Percentiles rank a stretch among this genome's conserved stretches.
These are phyloP conservation scores for Panicum miliaceum DNA, from an alignment of 176 grass and related monocot genomes.

Conservation along the genomic window DNA sequence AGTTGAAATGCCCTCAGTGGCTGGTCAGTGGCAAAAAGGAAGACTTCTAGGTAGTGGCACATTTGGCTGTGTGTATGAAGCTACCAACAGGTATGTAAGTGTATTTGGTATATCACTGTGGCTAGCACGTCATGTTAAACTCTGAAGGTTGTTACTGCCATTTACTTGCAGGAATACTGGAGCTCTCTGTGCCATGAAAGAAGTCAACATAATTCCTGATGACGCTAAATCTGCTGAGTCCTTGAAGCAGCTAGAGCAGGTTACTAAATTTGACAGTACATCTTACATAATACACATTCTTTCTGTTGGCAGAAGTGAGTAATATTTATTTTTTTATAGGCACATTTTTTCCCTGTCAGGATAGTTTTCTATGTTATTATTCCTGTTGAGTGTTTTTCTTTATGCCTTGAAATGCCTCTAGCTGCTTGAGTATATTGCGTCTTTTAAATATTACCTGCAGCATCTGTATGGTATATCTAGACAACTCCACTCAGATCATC, in stretches of 20 bases:
- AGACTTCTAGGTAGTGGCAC: conserved; percentile 89
- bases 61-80: conserved; percentile 96
- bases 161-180: conserved; percentile 79
- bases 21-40: conserved; percentile 91
- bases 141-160: conserved; percentile 7
- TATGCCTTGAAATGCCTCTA: conserved; percentile 6
- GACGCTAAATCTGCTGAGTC: conserved; percentile 87
- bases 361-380: conserved; percentile 24
- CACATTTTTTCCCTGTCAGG: conserved; percentile 16
- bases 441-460: background rate
- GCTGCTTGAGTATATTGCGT: conserved; percentile 13
- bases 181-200: conserved; percentile 99
- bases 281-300: conserved; percentile 20
- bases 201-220: conserved; percentile 98
- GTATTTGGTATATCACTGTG: conserved; percentile 25
- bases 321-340: background rate
- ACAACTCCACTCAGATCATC: background rate
- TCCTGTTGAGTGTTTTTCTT: conserved; percentile 25
- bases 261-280: conserved; percentile 39
- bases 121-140: conserved; percentile 36
- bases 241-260: conserved; percentile 88
- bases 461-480: conserved; percentile 13
- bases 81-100: conserved; percentile 74
- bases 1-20: conserved; percentile 53
- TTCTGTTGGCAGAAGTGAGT: conserved; percentile 3